A percentile compares a stretch with the other conserved stretches of the same genome.
These are phyloP conservation scores for Ceratobasidium sp. DNA, from an alignment of 1,284 basidiomycete species.

Conservation along the genomic window DNA sequence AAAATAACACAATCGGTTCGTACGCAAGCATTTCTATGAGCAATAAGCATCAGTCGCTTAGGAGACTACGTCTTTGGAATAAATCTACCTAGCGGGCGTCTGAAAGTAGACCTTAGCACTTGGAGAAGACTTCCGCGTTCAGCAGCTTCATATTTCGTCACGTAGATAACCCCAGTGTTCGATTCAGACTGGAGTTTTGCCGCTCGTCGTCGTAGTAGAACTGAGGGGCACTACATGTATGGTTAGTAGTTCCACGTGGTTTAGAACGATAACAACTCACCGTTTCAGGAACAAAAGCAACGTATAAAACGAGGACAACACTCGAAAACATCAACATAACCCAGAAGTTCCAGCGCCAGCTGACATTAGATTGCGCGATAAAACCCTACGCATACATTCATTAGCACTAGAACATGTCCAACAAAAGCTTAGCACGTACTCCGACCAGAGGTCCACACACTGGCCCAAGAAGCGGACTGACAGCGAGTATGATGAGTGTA, in stretches of 20 bases:
- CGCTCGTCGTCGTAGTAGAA: slow-evolving; percentile 20
- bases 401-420: neutral
- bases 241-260: too few species aligned
- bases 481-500: slow-evolving; percentile 19
- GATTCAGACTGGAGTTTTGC: slow-evolving; percentile 18
- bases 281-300: slow-evolving; percentile 39
- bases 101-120: slow-evolving; percentile 64
- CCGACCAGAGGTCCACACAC: slow-evolving; percentile 42
- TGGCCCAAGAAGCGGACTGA: slow-evolving; percentile 33
- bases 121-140: slow-evolving; percentile 52
- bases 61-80: neutral
- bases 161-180: neutral
- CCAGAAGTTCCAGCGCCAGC: slow-evolving; percentile 45
- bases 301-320: neutral
- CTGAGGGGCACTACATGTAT: slow-evolving; percentile 15
- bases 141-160: slow-evolving; percentile 15
- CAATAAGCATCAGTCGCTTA: neutral
- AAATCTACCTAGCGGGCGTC: slow-evolving; percentile 71
- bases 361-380: slow-evolving; percentile 29
- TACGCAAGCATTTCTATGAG: slow-evolving; percentile 70
- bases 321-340: slow-evolving; percentile 39
- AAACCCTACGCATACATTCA: slow-evolving; percentile 8
- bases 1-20: slow-evolving; percentile 77
- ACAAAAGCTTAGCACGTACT: neutral
- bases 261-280: neutral